phyloP scores from a whole-genome alignment of 768 basidiomycete genomes.

The Pleurotus cornucopiae region DNA sequence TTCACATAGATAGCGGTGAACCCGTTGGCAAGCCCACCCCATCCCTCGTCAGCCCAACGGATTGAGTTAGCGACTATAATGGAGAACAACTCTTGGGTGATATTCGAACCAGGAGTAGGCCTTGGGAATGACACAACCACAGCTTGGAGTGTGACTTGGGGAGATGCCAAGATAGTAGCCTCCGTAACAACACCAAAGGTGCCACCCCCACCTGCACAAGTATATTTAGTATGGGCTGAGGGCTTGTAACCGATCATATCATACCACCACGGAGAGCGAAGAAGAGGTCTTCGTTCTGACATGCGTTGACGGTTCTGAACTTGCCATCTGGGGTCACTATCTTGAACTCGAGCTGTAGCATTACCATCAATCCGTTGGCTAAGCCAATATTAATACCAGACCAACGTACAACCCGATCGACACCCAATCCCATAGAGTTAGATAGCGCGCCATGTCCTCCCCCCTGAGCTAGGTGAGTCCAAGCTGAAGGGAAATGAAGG shows the following conservation, averaged over 20 bases:
- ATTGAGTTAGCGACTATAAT: constrained; percentile 34
- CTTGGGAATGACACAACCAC: constrained; percentile 27
- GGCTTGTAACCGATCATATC: too few species aligned
- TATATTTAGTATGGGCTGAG: too few species aligned
- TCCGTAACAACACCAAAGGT: constrained; percentile 42
- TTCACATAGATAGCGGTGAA: constrained; percentile 39
- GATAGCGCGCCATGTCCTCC: constrained; percentile 42
- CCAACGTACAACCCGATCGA: constrained; percentile 37
- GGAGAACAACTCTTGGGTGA: constrained; percentile 29
- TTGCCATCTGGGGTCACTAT: constrained; percentile 52
- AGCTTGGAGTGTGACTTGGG: constrained; percentile 30
- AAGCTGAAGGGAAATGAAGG: background rate
- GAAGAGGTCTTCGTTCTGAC: constrained; percentile 49
- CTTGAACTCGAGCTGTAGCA: constrained; percentile 39
- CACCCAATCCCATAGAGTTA: constrained; percentile 41
- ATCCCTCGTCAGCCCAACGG: constrained; percentile 41
- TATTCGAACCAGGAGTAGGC: constrained; percentile 14
- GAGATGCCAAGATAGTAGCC: constrained; percentile 32
- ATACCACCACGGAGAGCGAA: constrained; percentile 47
- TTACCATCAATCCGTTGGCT: background rate
- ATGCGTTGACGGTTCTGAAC: constrained; percentile 39
- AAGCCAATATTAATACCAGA: background rate
- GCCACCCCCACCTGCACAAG: constrained; percentile 34
- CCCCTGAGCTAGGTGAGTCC: constrained; percentile 20
- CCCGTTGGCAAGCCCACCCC: constrained; percentile 40